Base-by-base conservation (phyloP, 73 alveolate genomes). In the Breviolum minutum region DNA sequence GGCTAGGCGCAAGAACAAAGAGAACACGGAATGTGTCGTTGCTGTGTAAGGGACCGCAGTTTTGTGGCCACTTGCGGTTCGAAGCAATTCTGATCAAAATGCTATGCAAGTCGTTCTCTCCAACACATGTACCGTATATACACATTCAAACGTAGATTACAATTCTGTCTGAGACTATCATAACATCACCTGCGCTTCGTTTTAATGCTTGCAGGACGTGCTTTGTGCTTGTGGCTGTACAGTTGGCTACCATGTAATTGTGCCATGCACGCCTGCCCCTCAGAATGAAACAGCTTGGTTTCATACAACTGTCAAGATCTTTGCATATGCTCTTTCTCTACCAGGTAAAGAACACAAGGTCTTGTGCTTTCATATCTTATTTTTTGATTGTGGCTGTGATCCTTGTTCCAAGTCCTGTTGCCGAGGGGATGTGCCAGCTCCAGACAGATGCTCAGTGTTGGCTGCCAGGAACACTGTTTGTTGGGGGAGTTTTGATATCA, bases 211-310 rank as follows among this genome's bases (percentile, higher is more conserved):
- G 54, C 76, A 85, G 94, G 94, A 85, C 40, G 94, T n/a, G 61
- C 77, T 24, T 8, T 85, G 94, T 62, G 29, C 74, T 19, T 85
- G 94, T 26, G 94, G 94, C 76, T 63, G 77, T 14, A 85, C 94
- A 7, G 79, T 85, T 22, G 94, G 94, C 94, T 85, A 85, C 29
- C 94, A 85, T 62, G 94, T 85, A 77, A 85, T 85, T 77, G 62
- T 85, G 94, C 94, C 94, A 48, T 60, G 91, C 26, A 24, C 60
- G 91, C 24, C 87, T 13, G 66, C 27, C 17, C 66, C 87, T 79
- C 40, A 79, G 29, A 16, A 10, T 26, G 81, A 26, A 20, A 71
- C 54, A 40, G 54, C 54, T 40, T 40, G 54, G 54, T 40, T 40
- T 40, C 54, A 3, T 40, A 40, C 54, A 40, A 40, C 54, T 40